These are phyloP conservation scores for Phytomonas sp. DNA, from an alignment of 208 protist genomes.

Conservation along the genomic window DNA sequence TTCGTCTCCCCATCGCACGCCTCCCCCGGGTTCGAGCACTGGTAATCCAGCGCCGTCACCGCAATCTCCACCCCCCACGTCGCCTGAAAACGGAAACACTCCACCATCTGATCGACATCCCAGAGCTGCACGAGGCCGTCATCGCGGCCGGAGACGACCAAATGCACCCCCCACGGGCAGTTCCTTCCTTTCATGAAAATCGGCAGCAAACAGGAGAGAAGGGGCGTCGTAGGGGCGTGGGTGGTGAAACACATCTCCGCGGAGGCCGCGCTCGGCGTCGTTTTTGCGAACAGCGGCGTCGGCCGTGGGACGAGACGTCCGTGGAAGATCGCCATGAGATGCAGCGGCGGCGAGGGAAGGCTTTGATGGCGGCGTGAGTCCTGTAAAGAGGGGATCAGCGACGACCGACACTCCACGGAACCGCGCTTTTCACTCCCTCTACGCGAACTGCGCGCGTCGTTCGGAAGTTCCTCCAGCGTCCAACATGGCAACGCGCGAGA, in stretches of 20 bases:
- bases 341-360: background rate
- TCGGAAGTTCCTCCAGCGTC: conserved; percentile 24
- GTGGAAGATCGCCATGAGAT: conserved; percentile 46
- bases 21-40: background rate
- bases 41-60: conserved; percentile 33
- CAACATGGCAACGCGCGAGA: conserved; percentile 34
- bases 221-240: conserved; percentile 13
- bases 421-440: background rate
- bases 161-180: conserved; percentile 3
- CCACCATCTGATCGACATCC: conserved; percentile 39
- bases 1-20: background rate
- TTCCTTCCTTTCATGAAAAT: conserved; percentile 1
- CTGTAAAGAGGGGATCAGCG: no score
- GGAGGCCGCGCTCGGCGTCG: background rate
- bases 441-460: background rate
- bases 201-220: conserved; percentile 19
- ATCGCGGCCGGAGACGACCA: conserved; percentile 56
- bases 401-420: background rate
- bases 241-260: background rate
- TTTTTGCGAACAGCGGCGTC: background rate
- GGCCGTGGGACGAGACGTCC: conserved; percentile 27
- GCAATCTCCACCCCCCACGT: conserved; percentile 37
- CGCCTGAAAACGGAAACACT: conserved; percentile 59
- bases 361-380: background rate
- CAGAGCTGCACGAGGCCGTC: conserved; percentile 80